Evolutionary conservation across 2,329 filamentous ascomycete species (phyloP), one percentile per base, ranked within the genome.

Genomic region (Aspergillus bombycis): DNA sequence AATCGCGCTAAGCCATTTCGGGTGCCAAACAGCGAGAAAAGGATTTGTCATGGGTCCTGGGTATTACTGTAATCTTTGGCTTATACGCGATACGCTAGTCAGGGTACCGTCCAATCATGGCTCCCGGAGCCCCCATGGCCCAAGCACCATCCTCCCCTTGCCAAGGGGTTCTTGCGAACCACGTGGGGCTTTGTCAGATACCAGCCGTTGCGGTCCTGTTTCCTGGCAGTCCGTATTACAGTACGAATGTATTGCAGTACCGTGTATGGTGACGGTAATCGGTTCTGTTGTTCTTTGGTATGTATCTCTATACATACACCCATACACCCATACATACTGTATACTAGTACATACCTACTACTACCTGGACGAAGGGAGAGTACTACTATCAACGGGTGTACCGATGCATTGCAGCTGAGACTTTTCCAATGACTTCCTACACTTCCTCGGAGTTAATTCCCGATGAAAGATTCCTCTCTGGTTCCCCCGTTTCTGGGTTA

Each of bases 101-200:
- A 43, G n/a, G 14, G 11, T 21, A 1, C 12, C 32, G 8, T 6
- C 41, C 41, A 23, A 38, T n/a, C 34, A 48, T 26, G 41, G 16
- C 8, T 11, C 50, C 19, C 3, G 14, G 8, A 53, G 54, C 53
- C 19, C 46, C 28, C 28, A 19, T 28, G 60, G 58, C 57, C 61
- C 59, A 64, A 65, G 65, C 63, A 67, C 64, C 65, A 66, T 62
- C 66, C 59, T 48, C 50, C 63, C 59, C 30, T 21, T 46, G 55
- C 41, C 26, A 62, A 65, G 62, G 57, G 48, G 65, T 67, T 67
- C 65, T 61, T 65, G 28, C 34, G 30, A 36, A 58, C 26, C 66
- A 67, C 66, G 66, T 67, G 66, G 66, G 32, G 52, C 46, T 5
- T 58, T 26, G 64, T 66, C 62, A 67, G 54, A 64, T 66, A 65